These are phyloP conservation scores for Arabidopsis thaliana DNA, from an alignment of 345 rosid genomes.

Conservation along the genomic window TAIR10.1 NC_003075.7:14741501-14742000, in stretches of 20 bases:
- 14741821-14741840: conserved; percentile 5
- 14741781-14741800: conserved; percentile 17
- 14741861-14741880: neutral
- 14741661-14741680: neutral
- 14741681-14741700: neutral
- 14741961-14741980: neutral
- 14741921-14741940: neutral
- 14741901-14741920: neutral
- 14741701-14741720: conserved; percentile 11
- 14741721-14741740: neutral
- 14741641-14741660: neutral
- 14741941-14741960: neutral
- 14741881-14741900: neutral
- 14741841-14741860: neutral
- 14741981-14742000: neutral
- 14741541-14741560: neutral
- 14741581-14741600: neutral
- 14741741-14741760: neutral
- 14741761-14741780: conserved; percentile 15
- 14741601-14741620: conserved; percentile 1
- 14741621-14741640: conserved; percentile 5
- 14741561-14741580: conserved; percentile 17
- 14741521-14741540: neutral
- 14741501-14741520: neutral
- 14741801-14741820: neutral